Conservation (phyloP, 2,329 filamentous ascomycete genomes). For the Trichoderma sp. region DNA sequence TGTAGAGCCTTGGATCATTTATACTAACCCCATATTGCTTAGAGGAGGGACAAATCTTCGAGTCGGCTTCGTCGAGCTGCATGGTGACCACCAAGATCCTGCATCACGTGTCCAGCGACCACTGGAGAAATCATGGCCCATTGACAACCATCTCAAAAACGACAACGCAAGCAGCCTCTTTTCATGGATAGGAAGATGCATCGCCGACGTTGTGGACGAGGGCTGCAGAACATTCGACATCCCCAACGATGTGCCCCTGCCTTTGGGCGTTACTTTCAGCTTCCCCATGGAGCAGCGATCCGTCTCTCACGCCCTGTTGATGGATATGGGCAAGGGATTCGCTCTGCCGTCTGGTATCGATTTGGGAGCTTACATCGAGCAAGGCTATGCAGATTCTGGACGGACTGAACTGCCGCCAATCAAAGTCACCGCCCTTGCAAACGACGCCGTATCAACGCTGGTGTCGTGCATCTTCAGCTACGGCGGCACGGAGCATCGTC, state of each 20-base stretch:
- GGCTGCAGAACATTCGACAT: constrained; percentile 50
- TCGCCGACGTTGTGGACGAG: constrained; percentile 69
- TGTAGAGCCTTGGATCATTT: neutral
- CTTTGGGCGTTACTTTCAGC: constrained; percentile 69
- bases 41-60: constrained; percentile 70
- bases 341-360: constrained; percentile 62
- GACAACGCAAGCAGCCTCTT: constrained; percentile 76
- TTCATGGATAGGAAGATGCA: constrained; percentile 77
- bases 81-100: constrained; percentile 40
- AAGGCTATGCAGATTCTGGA: constrained; percentile 59
- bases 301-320: constrained; percentile 62
- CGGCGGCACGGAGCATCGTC: constrained; percentile 59
- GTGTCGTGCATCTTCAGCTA: constrained; percentile 75
- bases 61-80: constrained; percentile 66
- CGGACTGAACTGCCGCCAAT: constrained; percentile 59
- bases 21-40: constrained; percentile 24
- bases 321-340: constrained; percentile 73
- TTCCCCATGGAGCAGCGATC: constrained; percentile 69
- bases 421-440: constrained; percentile 74
- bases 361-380: constrained; percentile 58
- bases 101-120: constrained; percentile 54
- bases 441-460: constrained; percentile 78
- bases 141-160: constrained; percentile 70
- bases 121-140: constrained; percentile 73
- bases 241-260: constrained; percentile 48